Conservation (phyloP, 2,329 filamentous ascomycete species). For the Fusarium abutilonis region DNA sequence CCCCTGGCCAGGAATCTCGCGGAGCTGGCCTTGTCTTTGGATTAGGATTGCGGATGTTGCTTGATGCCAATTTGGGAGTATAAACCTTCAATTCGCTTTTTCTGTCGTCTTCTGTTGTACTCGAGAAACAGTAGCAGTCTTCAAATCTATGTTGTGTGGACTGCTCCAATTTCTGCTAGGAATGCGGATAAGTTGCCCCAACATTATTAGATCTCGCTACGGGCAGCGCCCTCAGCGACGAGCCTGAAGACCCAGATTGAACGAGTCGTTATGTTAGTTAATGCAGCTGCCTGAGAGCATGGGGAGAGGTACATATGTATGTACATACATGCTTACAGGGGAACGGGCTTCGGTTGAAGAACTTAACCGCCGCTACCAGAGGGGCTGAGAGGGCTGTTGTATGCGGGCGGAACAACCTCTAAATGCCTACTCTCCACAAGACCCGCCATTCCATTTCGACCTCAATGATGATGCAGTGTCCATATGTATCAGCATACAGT, state of each 20-base stretch:
- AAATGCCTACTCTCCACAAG: conserved; percentile 23
- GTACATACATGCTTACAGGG: conserved; percentile 9
- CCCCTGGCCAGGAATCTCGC: conserved; percentile 14
- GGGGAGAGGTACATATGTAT: conserved; percentile 1
- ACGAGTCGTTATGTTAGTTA: conserved; percentile 23
- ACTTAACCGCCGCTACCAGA: conserved; percentile 21
- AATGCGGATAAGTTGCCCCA: conserved; percentile 36
- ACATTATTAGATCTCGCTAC: conserved; percentile 29
- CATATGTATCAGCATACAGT: not conserved
- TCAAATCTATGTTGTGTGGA: not conserved
- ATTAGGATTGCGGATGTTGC: conserved; percentile 2
- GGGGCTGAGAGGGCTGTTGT: conserved; percentile 33
- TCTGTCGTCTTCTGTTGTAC: not conserved
- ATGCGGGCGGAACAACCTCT: conserved; percentile 31
- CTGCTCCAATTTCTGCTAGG: conserved; percentile 11
- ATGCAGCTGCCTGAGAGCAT: conserved; percentile 23
- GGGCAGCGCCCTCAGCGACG: conserved; percentile 43
- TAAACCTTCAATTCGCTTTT: not conserved
- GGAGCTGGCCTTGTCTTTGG: conserved; percentile 1
- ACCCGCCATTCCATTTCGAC: conserved; percentile 28
- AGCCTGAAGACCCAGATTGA: conserved; percentile 31
- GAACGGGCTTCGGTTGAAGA: conserved; percentile 15
- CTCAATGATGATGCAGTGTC: conserved; percentile 3
- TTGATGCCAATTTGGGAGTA: not conserved
- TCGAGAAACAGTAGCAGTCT: not conserved